phyloP scores from a whole-genome alignment of 805 yeast species.

The Wickerhamiella occidentalis region DNA sequence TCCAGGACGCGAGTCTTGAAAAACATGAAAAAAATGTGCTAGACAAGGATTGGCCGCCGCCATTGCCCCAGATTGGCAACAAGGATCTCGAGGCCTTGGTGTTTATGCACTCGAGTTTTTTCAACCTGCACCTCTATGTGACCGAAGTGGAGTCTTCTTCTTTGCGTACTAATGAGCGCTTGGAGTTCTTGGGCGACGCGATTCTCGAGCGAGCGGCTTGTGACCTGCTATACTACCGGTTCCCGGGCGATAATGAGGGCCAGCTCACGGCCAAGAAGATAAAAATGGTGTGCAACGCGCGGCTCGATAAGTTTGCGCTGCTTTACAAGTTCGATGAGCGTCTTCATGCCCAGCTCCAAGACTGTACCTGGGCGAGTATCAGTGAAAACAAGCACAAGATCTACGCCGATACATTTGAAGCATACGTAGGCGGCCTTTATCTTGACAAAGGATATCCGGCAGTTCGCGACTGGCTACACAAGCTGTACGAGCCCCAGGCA shows the following conservation, averaged over 20 bases:
- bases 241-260: conserved; percentile 71
- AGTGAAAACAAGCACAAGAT: conserved; percentile 47
- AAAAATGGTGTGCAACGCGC: conserved; percentile 57
- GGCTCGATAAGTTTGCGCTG: conserved; percentile 56
- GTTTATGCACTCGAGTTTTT: conserved; percentile 8
- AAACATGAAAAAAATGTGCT: not conserved
- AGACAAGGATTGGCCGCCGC: conserved; percentile 9
- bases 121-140: conserved; percentile 8
- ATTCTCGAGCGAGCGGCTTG: conserved; percentile 65
- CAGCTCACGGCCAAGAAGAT: conserved; percentile 60
- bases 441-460: conserved; percentile 21
- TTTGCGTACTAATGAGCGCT: conserved; percentile 16
- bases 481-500: conserved; percentile 26
- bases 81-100: conserved; percentile 7
- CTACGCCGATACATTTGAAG: conserved; percentile 85
- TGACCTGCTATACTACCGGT: conserved; percentile 47
- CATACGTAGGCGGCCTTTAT: conserved; percentile 75
- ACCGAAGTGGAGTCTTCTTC: conserved; percentile 1
- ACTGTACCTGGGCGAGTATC: not conserved
- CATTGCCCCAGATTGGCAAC: conserved; percentile 6
- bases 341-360: conserved; percentile 1
- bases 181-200: conserved; percentile 88
- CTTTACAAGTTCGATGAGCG: conserved; percentile 47
- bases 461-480: conserved; percentile 26
- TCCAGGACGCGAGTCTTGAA: not conserved